A percentile compares a stretch with the other conserved stretches of the same genome.
Conservation (phyloP, 2,329 filamentous ascomycete genomes). For the Clarireedia monteithiana region DNA sequence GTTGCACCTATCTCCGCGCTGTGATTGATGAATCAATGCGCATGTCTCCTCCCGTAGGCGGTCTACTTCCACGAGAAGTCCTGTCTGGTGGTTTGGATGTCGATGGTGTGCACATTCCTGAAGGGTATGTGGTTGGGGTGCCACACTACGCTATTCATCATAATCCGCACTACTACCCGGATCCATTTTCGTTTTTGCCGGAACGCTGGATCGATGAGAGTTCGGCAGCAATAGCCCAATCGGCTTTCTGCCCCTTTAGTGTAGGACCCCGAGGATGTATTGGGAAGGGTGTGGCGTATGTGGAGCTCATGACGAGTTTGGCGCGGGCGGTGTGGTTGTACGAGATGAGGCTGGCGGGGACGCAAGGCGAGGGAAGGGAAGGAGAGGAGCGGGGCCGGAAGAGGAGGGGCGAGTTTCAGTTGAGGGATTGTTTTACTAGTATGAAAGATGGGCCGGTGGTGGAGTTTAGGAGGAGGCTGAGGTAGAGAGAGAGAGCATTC, state of each 20-base stretch:
- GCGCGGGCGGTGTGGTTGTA: slow-evolving; percentile 19
- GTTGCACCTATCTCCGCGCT: slow-evolving; percentile 34
- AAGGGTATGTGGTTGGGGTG: slow-evolving; percentile 37
- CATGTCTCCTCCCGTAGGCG: slow-evolving; percentile 22
- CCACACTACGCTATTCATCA: slow-evolving; percentile 39
- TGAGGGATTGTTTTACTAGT: slow-evolving; percentile 66
- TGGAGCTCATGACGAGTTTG: slow-evolving; percentile 19
- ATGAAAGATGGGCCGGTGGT: slow-evolving; percentile 64
- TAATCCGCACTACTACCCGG: slow-evolving; percentile 36
- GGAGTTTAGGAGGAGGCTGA: slow-evolving; percentile 42
- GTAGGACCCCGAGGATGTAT: slow-evolving; percentile 24
- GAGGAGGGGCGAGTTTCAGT: slow-evolving; percentile 54
- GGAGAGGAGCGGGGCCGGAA: slow-evolving; percentile 30
- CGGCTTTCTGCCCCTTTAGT: slow-evolving; percentile 22
- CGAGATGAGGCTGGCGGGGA: slow-evolving; percentile 27
- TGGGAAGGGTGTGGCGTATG: slow-evolving; percentile 21
- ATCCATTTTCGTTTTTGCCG: slow-evolving; percentile 35
- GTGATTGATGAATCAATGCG: slow-evolving; percentile 32
- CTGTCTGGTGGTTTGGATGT: slow-evolving; percentile 19
- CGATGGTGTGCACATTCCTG: slow-evolving; percentile 29
- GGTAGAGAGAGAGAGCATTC: not conserved
- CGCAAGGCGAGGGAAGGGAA: slow-evolving; percentile 49
- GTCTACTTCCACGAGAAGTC: slow-evolving; percentile 21
- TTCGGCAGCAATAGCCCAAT: slow-evolving; percentile 14
- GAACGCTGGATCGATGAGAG: slow-evolving; percentile 38